Base-by-base conservation (phyloP, 768 basidiomycete genomes). In the Psilocybe azurescens region DNA sequence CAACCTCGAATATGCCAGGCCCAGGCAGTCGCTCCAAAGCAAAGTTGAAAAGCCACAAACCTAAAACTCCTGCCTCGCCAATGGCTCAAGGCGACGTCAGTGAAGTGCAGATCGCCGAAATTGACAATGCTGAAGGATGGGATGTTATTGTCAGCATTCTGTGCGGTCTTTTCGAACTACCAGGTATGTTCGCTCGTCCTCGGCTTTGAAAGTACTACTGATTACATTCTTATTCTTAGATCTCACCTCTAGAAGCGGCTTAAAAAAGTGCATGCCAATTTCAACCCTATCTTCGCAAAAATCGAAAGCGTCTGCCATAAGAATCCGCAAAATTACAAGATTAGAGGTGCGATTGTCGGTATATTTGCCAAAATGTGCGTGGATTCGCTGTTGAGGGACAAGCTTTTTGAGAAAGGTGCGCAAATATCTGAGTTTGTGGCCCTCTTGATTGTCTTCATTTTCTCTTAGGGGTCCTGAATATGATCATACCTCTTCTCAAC, bases 291-390 rank as follows among this genome's bases (percentile, higher is more conserved):
- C 38, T 86, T 83, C 62, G 67, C 72, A 14, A 78, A 77, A 29
- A 77, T 89, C 28, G 82, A 88, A 50, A 73, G 74, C n/a, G 75
- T 80, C 1, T 89, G 84, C 64, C 69, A 78, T 1, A 74, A 72
- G 13, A 76, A 83, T 63, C 41, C 60, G 1, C 72, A 73, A 0
- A 83, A 84, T 69, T 78, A 83, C 38, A 80, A 79, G 59, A 74
- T 89, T 16, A 72, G 75, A 52, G 87, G 86, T 0, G 87, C 83
- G 0, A 83, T 89, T 48, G 77, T 87, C 7, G 85, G 82, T 7
- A 85, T 90, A 52, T 88, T 83, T 64, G 81, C 87, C 14, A 86
- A 85, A 67, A 86, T 89, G 84, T 88, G 80, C 33, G 79, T 77
- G 0, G 88, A 89, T 69, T 78, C 85, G 2, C 75, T 89, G 39